Evolutionary conservation across 768 basidiomycete species (phyloP), one percentile per base, ranked within the genome.

Genomic region (Collybiopsis confluens): DNA sequence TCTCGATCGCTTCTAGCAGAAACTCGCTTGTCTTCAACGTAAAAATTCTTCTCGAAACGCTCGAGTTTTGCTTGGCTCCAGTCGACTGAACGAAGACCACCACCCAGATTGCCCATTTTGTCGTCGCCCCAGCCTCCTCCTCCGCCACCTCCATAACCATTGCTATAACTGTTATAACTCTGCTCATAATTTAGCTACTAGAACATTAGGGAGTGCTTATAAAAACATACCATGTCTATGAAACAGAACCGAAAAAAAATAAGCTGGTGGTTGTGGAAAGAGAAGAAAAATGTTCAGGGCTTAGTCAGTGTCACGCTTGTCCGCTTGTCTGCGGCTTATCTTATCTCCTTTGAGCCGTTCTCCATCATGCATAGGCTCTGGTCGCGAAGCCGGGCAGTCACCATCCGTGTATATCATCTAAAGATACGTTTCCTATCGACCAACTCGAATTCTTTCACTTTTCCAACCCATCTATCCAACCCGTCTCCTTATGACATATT

Each of bases 1-100:
- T 99, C 96, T 46, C 83, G 76, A 13, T 98, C 93, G 49, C 77
- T 82, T 59, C 86, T 86, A 30, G 79, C 73, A 21, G 84, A 70
- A 42, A 98, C 91, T 28, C 85, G 82, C 64, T 89, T 86, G 70
- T 98, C 92, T 69, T 99, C 94, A 43, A 86, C 76, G 62, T 95
- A 95, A 61, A 96, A 98, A 77, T 98, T 98, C 77, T 98, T 99
- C 73, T 98, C 96, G 61, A 99, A 98, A 61, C 80, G 86, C 63
- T 85, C 79, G 54, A 97, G 73, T 56, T 83, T 84, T 46, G 83
- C 75, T 40, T 70, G 70, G 51, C 75, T 68, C 97, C 97, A 99
- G 72, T 98, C 92, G 53, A 97, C 85, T 45, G 78, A 77, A 57
- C 85, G 84, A 50, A 98, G 79, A 45, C 90, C 81, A 36, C 88